Percentiles rank a stretch among this genome's conserved stretches.
Evolutionary conservation across 2,329 filamentous ascomycete species (phyloP).

Genomic region (Hirsutella rhossiliensis): DNA sequence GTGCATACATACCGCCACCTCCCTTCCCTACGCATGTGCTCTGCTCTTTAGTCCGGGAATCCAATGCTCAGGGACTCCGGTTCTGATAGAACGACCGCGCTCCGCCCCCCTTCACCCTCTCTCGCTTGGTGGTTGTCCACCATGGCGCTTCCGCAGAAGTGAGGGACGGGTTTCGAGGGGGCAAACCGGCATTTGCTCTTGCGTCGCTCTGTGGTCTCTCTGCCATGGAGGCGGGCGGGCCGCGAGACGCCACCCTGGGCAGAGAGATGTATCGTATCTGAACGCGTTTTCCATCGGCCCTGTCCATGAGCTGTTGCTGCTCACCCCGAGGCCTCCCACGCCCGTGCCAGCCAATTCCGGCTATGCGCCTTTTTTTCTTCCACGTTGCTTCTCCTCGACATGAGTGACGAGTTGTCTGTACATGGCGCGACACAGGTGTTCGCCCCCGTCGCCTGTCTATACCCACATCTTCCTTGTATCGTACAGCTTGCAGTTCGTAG

Average conservation of each 20-base stretch:
- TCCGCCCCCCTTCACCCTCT: constrained; percentile 1
- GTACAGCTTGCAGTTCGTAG: neutral
- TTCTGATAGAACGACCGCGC: constrained; percentile 49
- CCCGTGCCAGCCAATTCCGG: neutral
- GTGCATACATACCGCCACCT: neutral
- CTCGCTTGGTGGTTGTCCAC: constrained; percentile 18
- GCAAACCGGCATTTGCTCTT: constrained; percentile 27
- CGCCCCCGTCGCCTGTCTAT: constrained; percentile 6
- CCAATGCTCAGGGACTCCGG: constrained; percentile 45
- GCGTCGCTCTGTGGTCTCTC: constrained; percentile 49
- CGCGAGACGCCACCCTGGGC: constrained; percentile 17
- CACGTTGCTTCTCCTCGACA: constrained; percentile 1
- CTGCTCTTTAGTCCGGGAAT: constrained; percentile 50
- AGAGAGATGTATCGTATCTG: constrained; percentile 54
- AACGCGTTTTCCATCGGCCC: constrained; percentile 28
- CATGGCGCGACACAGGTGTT: constrained; percentile 3
- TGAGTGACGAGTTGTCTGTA: constrained; percentile 12
- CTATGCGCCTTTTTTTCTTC: constrained; percentile 5
- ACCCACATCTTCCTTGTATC: neutral
- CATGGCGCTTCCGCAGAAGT: constrained; percentile 10
- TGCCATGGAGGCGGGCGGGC: constrained; percentile 28
- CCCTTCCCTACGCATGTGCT: constrained; percentile 35
- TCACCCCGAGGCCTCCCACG: neutral
- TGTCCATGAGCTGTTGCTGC: neutral
- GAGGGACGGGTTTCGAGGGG: neutral